A percentile compares a stretch with the other conserved stretches of the same genome.
Evolutionary conservation across 208 protist genomes (phyloP).

Genomic region (Wallacemonas sp.): DNA sequence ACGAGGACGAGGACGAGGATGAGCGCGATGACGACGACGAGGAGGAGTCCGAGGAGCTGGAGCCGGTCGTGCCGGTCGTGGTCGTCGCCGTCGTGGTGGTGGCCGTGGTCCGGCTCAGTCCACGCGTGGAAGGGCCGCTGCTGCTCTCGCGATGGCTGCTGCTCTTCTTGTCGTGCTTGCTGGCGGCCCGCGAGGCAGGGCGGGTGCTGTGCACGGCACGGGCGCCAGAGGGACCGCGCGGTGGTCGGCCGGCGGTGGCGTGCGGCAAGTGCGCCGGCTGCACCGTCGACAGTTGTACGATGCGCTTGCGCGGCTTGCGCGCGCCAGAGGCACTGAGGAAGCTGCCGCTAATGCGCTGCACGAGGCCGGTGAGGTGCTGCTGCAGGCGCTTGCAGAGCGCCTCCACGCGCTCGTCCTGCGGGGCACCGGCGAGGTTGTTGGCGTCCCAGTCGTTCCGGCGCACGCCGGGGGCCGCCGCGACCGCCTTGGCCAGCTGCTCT

Average conservation of each 20-base stretch:
- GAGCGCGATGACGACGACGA: constrained; percentile 8
- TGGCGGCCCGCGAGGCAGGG: background rate
- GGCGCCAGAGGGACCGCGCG: background rate
- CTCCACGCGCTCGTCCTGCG: constrained; percentile 45
- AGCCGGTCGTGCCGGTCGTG: background rate
- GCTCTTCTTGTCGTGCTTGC: background rate
- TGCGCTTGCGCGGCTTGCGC: constrained; percentile 17
- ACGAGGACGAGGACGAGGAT: constrained; percentile 5
- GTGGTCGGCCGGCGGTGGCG: background rate
- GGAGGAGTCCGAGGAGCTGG: background rate
- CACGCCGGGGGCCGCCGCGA: constrained; percentile 39
- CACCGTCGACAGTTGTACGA: constrained; percentile 6
- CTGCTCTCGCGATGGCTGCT: background rate
- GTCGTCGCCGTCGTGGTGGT: background rate
- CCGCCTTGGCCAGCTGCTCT: constrained; percentile 31
- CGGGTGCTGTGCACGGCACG: background rate
- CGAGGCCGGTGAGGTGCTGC: constrained; percentile 39
- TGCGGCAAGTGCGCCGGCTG: background rate
- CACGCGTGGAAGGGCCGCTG: background rate
- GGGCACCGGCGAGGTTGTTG: constrained; percentile 56
- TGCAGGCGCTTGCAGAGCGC: constrained; percentile 44
- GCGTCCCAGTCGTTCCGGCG: constrained; percentile 52
- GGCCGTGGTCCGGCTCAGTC: background rate
- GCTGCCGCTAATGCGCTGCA: constrained; percentile 61
- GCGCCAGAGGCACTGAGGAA: constrained; percentile 50